Evolutionary conservation across 805 yeast species (phyloP), one percentile per base, ranked within the genome.

Genomic region (Clavispora asparagi): DNA sequence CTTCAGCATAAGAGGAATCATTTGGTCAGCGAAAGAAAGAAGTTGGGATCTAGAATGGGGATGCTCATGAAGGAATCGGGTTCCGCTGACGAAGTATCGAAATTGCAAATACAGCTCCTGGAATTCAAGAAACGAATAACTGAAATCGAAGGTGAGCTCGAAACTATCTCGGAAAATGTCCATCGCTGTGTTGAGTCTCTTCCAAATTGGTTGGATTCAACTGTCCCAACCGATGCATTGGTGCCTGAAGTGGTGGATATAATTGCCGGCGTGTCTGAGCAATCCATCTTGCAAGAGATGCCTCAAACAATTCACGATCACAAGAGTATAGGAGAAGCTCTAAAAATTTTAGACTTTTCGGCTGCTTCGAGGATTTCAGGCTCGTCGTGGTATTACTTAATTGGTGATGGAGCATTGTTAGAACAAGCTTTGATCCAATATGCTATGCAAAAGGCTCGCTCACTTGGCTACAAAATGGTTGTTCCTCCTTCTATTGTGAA

Each of bases 371-470:
- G 76, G 29, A 79, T 88, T 1, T 78, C 94, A 7, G 97, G 97
- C 0, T 64, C 79, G n/a, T 87, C 96, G 2, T 90, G 95, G 85
- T 91, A 90, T 61, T 94, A 87, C 57, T 66, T 94, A 6, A 49
- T 84, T 1, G 87, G 88, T 16, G 95, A 85, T 51, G 97, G 94
- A 16, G 97, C 97, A 0, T 68, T 83, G 31, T 65, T 94, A 41
- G 99, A 94, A 59, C 95, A 86, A 59, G 99, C 99, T 0, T 70
- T 94, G 38, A 78, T 90, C 1, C 92, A 87, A 53, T 90, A 83
- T 61, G 85, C 95, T 0, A 62, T 92, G 43, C 69, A 77, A 30
- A 64, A 72, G 45, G 96, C 97, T 3, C 69, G 87, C 39, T 56
- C 66, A 40, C 60, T 71, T 9, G 96, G 95, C 0, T 94, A 87